Base-by-base conservation (phyloP, 257 asterid genomes). In the Sherardia arvensis region DNA sequence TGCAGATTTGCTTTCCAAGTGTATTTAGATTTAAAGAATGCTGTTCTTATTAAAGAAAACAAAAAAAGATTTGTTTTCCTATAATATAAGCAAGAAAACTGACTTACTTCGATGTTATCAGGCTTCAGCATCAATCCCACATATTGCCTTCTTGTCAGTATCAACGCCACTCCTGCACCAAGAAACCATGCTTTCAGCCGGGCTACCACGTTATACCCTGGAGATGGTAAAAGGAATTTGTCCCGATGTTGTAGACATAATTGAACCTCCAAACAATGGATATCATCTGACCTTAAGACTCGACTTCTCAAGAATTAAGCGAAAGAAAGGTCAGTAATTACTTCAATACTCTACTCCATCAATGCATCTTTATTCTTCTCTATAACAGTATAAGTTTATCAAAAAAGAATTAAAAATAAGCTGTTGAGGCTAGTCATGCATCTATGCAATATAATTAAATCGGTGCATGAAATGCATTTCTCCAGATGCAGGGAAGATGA, bases 151-250 rank as follows among this genome's bases (percentile, higher is more conserved):
- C 74, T 45, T 91, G 66, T 91, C 98, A 22, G 43, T 91, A 69
- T 82, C 98, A 61, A 83, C 92, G 7, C 96, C 98, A 62, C 79
- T 86, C 60, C 79, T 88, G 47, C 83, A 94, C 62, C 88, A 75
- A 80, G 87, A 84, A 20, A 69, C 67, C 70, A 40, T 79, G 38
- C 60, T 68, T 43, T 71, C 92, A 43, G 60, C 85, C 22, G 73
- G 76, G 47, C 86, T 91, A 47, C 84, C 95, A 53, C 68, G 60
- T 17, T 80, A 80, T 70, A 85, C 87, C 22, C 59, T 79, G 4
- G 80, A 85, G 61, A 85, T 69, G 84, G 89, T 91, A 58, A 85
- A 77, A 28, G 79, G 59, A 26, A 86, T 88, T 40, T 76, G 77
- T 72, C 88, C 97, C 8, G 76, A 69, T 21, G 83, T 76, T 21